Conservation (phyloP, 306 rosid genomes). For the Quercus mongolica region DNA sequence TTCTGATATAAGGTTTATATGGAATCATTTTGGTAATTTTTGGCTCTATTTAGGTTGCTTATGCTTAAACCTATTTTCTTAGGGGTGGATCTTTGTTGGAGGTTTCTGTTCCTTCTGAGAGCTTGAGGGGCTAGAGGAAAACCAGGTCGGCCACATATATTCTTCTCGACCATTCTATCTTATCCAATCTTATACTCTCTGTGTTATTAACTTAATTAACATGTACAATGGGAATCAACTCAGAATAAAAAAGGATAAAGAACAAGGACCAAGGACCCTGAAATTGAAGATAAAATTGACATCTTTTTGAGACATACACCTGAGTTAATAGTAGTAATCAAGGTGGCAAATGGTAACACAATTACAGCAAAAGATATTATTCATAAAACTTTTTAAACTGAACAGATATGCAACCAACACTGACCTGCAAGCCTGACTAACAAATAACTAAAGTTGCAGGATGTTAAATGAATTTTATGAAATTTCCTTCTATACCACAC, state of each 20-base stretch:
- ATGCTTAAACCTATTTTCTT: too few relatives aligned
- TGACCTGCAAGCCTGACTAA: background rate
- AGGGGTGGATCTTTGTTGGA: too few relatives aligned
- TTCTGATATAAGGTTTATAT: too few relatives aligned
- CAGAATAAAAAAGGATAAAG: background rate
- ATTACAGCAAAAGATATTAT: background rate
- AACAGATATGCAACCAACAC: background rate
- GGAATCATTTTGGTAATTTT: too few relatives aligned
- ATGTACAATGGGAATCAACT: background rate
- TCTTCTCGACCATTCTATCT: too few relatives aligned
- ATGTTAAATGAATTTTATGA: background rate
- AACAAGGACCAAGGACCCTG: background rate
- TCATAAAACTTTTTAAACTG: background rate
- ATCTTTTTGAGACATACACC: background rate
- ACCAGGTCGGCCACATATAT: too few relatives aligned
- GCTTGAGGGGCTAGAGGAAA: too few relatives aligned
- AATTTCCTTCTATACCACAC: background rate
- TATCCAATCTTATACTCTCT: too few relatives aligned
- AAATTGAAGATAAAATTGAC: background rate
- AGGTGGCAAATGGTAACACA: background rate
- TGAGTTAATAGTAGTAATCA: background rate
- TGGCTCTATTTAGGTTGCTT: too few relatives aligned
- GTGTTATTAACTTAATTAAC: background rate
- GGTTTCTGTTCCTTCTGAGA: too few relatives aligned
- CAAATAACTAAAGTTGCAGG: background rate